Evolutionary conservation across 768 basidiomycete species (phyloP), one percentile per base, ranked within the genome.

Genomic region (Phaeotremella skinneri): DNA sequence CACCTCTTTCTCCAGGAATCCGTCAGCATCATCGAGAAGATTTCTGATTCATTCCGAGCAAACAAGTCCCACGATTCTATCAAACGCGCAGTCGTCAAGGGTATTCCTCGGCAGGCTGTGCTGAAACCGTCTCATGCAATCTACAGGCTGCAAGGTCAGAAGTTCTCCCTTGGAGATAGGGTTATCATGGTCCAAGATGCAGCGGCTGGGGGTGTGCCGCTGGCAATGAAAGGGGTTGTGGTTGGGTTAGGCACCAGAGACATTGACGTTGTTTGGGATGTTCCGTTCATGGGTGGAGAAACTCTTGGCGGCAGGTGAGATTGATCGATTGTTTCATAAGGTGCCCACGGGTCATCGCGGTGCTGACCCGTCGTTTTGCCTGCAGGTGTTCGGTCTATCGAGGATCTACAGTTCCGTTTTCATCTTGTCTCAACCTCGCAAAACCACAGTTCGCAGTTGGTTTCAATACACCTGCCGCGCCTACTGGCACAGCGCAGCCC

Each of bases 241-340:
- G 84, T 98, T 52, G 90, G 93, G 14, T 78, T 99, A 69, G 90
- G 87, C 67, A 79, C 86, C 2, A 89, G 87, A 71, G 85, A 87
- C 2, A 88, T 98, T 83, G 96, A 98, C 75, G 88, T 98, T 23
- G 83, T 94, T 0, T 98, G 96, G 90, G 96, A 99, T 75, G 86
- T 88, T 23, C 83, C 91, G 0, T 98, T 99, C 79, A 90, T 99
- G 85, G 86, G 91, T 21, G 96, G 96, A 5, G 82, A 83, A 2
- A 96, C 89, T 0, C 79, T 98, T 11, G 85, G 86, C 2, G 90
- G 89, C 68, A 82, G 92, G 89, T 91, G 67, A 59, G 80, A 58
- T 37, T 17, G 17, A 37, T 37, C 9, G 14, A 2, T 9, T 16
- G 21, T 27, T 16, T 5, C 6, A 16, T 14, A 7, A 23, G 4